phyloP scores from a whole-genome alignment of 129 eudicot genomes.

The Glebionis coronaria region DNA sequence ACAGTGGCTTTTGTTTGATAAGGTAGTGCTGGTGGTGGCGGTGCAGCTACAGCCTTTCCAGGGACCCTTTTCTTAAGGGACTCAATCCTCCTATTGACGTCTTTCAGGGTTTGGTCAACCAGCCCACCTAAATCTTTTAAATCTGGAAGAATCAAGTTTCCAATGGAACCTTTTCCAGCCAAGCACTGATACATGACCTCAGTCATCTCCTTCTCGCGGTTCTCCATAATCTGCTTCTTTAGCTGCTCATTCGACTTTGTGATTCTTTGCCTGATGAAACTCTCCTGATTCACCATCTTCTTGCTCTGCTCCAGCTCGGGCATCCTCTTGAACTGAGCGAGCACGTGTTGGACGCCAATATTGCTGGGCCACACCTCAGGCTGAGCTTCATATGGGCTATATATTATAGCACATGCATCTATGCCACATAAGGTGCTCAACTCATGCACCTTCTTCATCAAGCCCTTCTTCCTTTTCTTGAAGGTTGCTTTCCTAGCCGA shows the following conservation, averaged over 20 bases:
- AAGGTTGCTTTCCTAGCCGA: conserved; percentile 36
- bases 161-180: conserved; percentile 42
- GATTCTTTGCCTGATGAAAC: conserved; percentile 36
- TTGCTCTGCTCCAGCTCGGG: conserved; percentile 44
- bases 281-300: conserved; percentile 43
- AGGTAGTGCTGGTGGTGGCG: conserved; percentile 5
- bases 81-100: conserved; percentile 35
- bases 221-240: conserved; percentile 37
- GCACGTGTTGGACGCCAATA: conserved; percentile 25
- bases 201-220: conserved; percentile 52
- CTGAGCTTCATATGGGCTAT: conserved; percentile 27
- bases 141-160: conserved; percentile 36
- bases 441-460: conserved; percentile 45
- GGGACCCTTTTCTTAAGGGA: conserved; percentile 24
- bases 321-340: conserved; percentile 34
- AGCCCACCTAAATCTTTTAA: conserved; percentile 44
- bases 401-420: conserved; percentile 33
- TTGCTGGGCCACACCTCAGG: conserved; percentile 40
- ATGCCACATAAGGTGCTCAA: conserved; percentile 35
- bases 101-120: conserved; percentile 44
- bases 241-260: conserved; percentile 31
- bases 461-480: conserved; percentile 43
- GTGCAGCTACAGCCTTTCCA: conserved; percentile 7
- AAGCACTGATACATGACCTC: conserved; percentile 53
- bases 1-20: conserved; percentile 2